Evolutionary conservation across 495 filamentous ascomycete genomes (phyloP).

Genomic region (Trichoderma parareesei): DNA sequence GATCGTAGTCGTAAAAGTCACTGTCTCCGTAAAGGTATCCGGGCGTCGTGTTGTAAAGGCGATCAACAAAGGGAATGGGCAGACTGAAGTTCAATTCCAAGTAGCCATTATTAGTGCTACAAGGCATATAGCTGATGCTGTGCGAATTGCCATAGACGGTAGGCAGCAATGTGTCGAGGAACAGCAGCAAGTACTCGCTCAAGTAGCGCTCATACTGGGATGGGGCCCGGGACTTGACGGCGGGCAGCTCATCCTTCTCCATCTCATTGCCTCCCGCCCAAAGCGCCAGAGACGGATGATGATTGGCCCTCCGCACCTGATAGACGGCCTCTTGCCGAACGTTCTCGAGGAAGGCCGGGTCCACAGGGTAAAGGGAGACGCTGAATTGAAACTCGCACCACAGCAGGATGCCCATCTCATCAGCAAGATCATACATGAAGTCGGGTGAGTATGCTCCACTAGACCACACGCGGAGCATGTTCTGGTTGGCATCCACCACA

Average conservation of each 20-base stretch:
- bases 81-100: slow-evolving; percentile 47
- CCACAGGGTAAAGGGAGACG: slow-evolving; percentile 54
- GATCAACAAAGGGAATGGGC: slow-evolving; percentile 49
- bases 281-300: slow-evolving; percentile 59
- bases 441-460: slow-evolving; percentile 57
- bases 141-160: slow-evolving; percentile 56
- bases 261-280: slow-evolving; percentile 65
- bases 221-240: slow-evolving; percentile 38
- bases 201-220: slow-evolving; percentile 34
- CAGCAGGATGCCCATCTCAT: slow-evolving; percentile 55
- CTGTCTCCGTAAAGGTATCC: slow-evolving; percentile 59
- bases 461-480: slow-evolving; percentile 64
- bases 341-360: slow-evolving; percentile 50
- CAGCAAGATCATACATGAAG: slow-evolving; percentile 61
- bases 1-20: slow-evolving; percentile 62
- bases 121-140: slow-evolving; percentile 61
- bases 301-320: slow-evolving; percentile 55
- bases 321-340: slow-evolving; percentile 51
- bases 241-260: slow-evolving; percentile 46
- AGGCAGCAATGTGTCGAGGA: slow-evolving; percentile 50
- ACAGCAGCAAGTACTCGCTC: slow-evolving; percentile 55
- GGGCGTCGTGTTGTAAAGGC: slow-evolving; percentile 50
- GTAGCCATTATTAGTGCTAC: slow-evolving; percentile 60
- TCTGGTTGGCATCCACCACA: slow-evolving; percentile 52
- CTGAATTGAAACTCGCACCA: slow-evolving; percentile 66